Evolutionary conservation across 306 rosid species (phyloP), one percentile per base, ranked within the genome.

Genomic region (Gastrolobium villosum): DNA sequence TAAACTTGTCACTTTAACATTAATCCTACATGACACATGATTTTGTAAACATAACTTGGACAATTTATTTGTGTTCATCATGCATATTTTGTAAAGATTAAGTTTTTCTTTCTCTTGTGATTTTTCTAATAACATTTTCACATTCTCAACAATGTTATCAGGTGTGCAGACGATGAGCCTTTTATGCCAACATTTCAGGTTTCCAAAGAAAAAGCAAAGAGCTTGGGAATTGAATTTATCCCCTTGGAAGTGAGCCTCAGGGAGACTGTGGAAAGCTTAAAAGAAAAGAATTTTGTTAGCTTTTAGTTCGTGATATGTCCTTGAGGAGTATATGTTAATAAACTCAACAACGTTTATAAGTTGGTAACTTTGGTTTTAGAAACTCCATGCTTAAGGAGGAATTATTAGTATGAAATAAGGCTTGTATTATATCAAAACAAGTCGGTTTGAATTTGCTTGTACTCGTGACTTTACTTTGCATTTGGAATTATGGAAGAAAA

Each of bases 221-320:
- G 49, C 48, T 85, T 92, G 79, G 97, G 92, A 41, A 73, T 89
- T 77, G 88, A 89, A 73, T 92, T 83, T 72, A 79, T 83, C 78
- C 89, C 92, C 7, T 15, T 88, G 14, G 86, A 82, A 20, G 73
- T 71, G 36, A 86, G 89, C 69, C 82, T 91, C 26, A 79, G 52
- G 78, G 92, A 92, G 75, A 89, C 91, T 36, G 87, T 89, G 59
- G 94, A 92, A 62, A 83, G 89, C 77, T 72, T 88, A 82, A 88
- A 82, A 81, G 85, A 81, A 40, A 20, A 20, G 26, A 20, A 20
- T 20, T 20, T 20, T 20, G 26, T 20, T 20, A 20, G 26, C 26
- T 20, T 20, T 20, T 20, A 20, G 26, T 20, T 20, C 26, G 26
- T 20, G 26, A 20, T 20, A 20, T 20, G 26, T 20, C 26, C 26